Percentiles rank a stretch among this genome's conserved stretches.
Evolutionary conservation across 2,329 filamentous ascomycete genomes (phyloP).

Genomic region (Septoria linicola): DNA sequence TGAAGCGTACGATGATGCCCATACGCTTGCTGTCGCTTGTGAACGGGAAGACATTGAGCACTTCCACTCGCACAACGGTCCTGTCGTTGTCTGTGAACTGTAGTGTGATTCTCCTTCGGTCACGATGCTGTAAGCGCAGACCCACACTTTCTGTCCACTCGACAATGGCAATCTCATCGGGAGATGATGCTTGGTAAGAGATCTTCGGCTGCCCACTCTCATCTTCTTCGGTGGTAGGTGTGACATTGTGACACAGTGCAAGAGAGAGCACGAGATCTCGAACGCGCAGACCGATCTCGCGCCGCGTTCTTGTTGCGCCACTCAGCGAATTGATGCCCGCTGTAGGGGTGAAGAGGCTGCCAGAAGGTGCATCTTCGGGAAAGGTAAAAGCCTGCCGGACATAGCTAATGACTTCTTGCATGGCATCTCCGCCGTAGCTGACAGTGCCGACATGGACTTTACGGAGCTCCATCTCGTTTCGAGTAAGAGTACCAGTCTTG

Average conservation of each 20-base stretch:
- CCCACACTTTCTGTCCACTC: conserved; percentile 93
- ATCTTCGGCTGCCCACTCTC: conserved; percentile 69
- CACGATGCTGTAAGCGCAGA: conserved; percentile 76
- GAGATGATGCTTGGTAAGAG: conserved; percentile 93
- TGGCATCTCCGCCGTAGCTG: conserved; percentile 96
- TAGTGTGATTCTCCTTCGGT: conserved; percentile 80
- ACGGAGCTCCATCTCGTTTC: conserved; percentile 83
- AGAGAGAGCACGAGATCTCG: conserved; percentile 89
- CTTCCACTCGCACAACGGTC: conserved; percentile 77
- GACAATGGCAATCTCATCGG: conserved; percentile 97
- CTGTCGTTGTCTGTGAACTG: conserved; percentile 73
- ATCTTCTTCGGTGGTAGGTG: conserved; percentile 81
- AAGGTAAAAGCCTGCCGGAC: conserved; percentile 77
- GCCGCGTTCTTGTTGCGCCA: conserved; percentile 69
- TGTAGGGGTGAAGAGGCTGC: conserved; percentile 69
- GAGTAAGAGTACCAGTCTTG: conserved; percentile 96
- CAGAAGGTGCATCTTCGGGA: conserved; percentile 33
- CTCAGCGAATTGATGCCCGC: conserved; percentile 59
- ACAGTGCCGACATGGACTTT: conserved; percentile 98
- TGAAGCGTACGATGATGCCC: conserved; percentile 92
- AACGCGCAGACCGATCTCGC: conserved; percentile 91
- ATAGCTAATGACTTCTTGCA: conserved; percentile 92
- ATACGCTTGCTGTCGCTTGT: conserved; percentile 97
- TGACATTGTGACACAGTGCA: conserved; percentile 95
- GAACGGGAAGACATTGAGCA: conserved; percentile 94